Conservation (phyloP, 2,329 filamentous ascomycete genomes). For the Dothistroma pini region DNA sequence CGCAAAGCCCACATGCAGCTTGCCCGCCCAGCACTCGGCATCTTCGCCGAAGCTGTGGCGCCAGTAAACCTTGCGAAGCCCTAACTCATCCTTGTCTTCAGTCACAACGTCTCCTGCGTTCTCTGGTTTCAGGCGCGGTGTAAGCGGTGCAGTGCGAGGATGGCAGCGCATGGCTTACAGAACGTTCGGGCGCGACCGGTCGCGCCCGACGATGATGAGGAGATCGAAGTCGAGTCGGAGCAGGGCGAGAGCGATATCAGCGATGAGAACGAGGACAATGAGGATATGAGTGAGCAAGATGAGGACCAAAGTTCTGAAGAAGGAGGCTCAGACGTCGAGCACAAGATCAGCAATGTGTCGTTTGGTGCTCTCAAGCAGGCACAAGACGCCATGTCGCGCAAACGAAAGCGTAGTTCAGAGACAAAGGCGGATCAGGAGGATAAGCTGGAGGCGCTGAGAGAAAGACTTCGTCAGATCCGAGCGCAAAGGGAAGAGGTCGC, state of each 20-base stretch:
- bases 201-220: conserved; percentile 13
- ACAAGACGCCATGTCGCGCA: conserved; percentile 60
- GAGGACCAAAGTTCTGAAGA: conserved; percentile 30
- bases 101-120: not conserved
- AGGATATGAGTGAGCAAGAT: conserved; percentile 30
- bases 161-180: conserved; percentile 2
- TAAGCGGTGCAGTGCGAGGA: not conserved
- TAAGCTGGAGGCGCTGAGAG: conserved; percentile 45
- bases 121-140: not conserved
- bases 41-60: not conserved
- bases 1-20: no score
- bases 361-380: conserved; percentile 90
- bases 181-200: conserved; percentile 19
- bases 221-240: conserved; percentile 8
- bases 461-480: conserved; percentile 43
- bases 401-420: conserved; percentile 43
- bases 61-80: not conserved
- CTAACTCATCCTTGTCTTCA: not conserved
- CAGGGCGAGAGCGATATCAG: conserved; percentile 14
- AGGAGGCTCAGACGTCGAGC: conserved; percentile 40
- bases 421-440: conserved; percentile 41
- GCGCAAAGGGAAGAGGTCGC: conserved; percentile 36
- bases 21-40: not conserved
- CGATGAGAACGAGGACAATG: conserved; percentile 30
- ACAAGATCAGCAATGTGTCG: conserved; percentile 61